Evolutionary conservation across 2,329 filamentous ascomycete species (phyloP).

Genomic region (Coniella vitis): DNA sequence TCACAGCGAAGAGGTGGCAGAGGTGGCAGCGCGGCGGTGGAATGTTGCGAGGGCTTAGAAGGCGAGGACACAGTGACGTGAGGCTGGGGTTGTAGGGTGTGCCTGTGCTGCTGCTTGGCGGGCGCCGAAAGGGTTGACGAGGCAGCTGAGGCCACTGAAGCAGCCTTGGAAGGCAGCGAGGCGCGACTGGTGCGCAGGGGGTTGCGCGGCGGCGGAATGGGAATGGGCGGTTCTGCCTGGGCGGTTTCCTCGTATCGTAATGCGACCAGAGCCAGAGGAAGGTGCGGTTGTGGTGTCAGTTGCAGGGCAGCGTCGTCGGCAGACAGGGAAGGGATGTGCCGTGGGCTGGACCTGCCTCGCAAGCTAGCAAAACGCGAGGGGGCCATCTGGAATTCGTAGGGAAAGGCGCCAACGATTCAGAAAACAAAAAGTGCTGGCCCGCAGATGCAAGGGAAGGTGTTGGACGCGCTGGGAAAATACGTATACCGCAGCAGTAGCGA

Average conservation of each 20-base stretch:
- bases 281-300: too few relatives aligned
- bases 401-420: too few relatives aligned
- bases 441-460: background rate
- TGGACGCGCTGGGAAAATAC: background rate
- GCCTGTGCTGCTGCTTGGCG: too few relatives aligned
- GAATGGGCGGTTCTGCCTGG: slow-evolving; percentile 51
- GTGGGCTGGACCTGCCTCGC: slow-evolving; percentile 22
- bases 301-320: slow-evolving; percentile 38
- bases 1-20: slow-evolving; percentile 19
- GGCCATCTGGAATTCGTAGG: slow-evolving; percentile 24
- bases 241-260: slow-evolving; percentile 56
- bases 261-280: slow-evolving; percentile 28
- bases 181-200: slow-evolving; percentile 27
- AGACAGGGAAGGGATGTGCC: slow-evolving; percentile 6
- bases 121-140: slow-evolving; percentile 4
- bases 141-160: slow-evolving; percentile 2
- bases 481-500: background rate
- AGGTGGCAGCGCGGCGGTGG: slow-evolving; percentile 1
- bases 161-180: slow-evolving; percentile 15
- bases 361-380: slow-evolving; percentile 36
- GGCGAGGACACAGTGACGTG: slow-evolving; percentile 13
- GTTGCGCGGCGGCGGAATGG: slow-evolving; percentile 38
- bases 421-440: background rate
- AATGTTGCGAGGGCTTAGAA: slow-evolving; percentile 10
- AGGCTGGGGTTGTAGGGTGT: too few relatives aligned